Evolutionary conservation across 2,329 filamentous ascomycete species (phyloP).

Genomic region (Amphichorda felina): DNA sequence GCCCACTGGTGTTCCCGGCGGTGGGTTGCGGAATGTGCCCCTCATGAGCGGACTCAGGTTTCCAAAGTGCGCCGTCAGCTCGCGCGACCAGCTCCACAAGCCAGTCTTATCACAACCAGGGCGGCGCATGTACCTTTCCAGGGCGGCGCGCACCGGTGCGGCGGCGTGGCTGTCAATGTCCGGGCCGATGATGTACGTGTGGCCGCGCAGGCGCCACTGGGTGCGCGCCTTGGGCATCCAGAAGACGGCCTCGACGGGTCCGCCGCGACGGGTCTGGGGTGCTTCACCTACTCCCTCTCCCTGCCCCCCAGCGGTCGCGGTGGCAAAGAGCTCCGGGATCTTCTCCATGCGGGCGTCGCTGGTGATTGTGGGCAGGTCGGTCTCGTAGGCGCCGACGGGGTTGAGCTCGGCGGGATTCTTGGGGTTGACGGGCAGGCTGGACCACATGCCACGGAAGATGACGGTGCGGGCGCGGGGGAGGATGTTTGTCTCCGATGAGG

Average conservation of each 20-base stretch:
- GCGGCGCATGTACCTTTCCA: constrained; percentile 50
- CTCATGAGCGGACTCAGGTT: constrained; percentile 76
- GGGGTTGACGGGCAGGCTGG: constrained; percentile 56
- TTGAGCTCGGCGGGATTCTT: constrained; percentile 65
- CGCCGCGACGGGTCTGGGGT: constrained; percentile 47
- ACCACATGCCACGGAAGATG: constrained; percentile 79
- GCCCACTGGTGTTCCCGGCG: constrained; percentile 50
- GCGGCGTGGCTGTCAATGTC: constrained; percentile 41
- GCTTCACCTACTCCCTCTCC: constrained; percentile 11
- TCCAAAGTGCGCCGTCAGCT: constrained; percentile 81
- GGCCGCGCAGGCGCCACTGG: constrained; percentile 79
- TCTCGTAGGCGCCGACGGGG: constrained; percentile 50
- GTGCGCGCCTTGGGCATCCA: constrained; percentile 61
- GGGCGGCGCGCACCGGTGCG: constrained; percentile 42
- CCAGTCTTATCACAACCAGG: not conserved
- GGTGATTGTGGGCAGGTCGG: constrained; percentile 71
- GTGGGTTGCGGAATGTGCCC: constrained; percentile 62
- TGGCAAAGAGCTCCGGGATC: constrained; percentile 48
- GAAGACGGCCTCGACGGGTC: constrained; percentile 69
- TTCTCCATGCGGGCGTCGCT: constrained; percentile 87
- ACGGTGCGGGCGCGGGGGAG: constrained; percentile 60
- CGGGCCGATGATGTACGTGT: constrained; percentile 60
- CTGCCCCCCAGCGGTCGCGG: constrained; percentile 28
- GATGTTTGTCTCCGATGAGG: constrained; percentile 7
- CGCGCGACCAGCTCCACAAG: constrained; percentile 66